A percentile compares a stretch with the other conserved stretches of the same genome.
These are phyloP conservation scores for Penicillium sp. DNA, from an alignment of 2,329 filamentous ascomycete genomes.

Conservation along the genomic window DNA sequence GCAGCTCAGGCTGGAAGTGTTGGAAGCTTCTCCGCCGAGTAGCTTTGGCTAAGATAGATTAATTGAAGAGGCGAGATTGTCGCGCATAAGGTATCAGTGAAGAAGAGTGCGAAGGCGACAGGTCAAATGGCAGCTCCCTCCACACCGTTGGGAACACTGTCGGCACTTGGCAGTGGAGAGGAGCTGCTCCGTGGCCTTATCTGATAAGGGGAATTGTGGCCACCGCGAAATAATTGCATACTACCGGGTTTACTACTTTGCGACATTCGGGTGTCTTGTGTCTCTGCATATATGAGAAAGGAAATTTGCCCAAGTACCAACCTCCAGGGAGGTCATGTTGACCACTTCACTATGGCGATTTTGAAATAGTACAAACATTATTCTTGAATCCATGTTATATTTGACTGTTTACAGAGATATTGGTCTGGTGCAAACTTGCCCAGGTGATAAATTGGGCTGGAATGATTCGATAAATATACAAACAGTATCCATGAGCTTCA, in stretches of 20 bases:
- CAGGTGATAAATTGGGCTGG: too few species aligned
- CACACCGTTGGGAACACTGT: not conserved
- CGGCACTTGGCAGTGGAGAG: slow-evolving; percentile 13
- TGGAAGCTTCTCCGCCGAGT: slow-evolving; percentile 3
- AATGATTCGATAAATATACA: too few species aligned
- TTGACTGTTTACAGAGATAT: too few species aligned
- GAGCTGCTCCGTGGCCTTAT: slow-evolving; percentile 31
- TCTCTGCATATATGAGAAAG: too few species aligned
- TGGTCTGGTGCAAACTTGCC: too few species aligned
- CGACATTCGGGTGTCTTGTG: too few species aligned
- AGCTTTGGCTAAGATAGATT: not conserved
- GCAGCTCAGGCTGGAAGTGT: not conserved
- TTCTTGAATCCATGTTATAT: too few species aligned
- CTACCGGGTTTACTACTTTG: not conserved
- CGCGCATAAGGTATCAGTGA: not conserved
- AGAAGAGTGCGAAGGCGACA: not conserved
- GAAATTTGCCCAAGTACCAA: too few species aligned
- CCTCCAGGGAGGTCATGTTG: not conserved
- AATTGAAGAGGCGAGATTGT: not conserved
- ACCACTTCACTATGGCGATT: not conserved
- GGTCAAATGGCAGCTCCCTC: not conserved
- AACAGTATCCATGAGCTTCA: too few species aligned
- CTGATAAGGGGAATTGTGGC: slow-evolving; percentile 16
- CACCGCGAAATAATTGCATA: not conserved
- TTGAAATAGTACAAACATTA: too few species aligned